Base-by-base conservation (phyloP, 192 early-diverging fungal genomes). In the Coemansia furcata region DNA sequence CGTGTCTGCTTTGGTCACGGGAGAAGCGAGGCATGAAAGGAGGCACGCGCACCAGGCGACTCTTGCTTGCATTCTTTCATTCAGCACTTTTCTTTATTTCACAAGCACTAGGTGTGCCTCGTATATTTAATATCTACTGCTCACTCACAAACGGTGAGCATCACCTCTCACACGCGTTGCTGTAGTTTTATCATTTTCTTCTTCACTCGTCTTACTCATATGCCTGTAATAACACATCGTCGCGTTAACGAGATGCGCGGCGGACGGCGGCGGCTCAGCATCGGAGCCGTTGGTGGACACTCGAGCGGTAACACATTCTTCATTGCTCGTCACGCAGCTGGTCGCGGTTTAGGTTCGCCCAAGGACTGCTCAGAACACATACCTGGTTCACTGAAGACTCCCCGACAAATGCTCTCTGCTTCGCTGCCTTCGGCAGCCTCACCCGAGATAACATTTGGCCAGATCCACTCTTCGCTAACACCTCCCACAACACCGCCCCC, bases 221-320 rank as follows among this genome's bases (percentile, higher is more conserved):
- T 82, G 80, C 80, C 80, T 11, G 80, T 82, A 50, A 82, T 82
- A 71, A 77, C 80, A 40, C 71, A 82, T 42, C 74, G 80, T 30
- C 66, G 80, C 54, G 74, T 73, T 26, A 76, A 71, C 71, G 80
- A 82, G 55, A 74, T 77, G 74, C 80, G 80, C 66, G 39, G 68
- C 37, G 65, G 74, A 21, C 80, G 80, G 68, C 74, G 80, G 68
- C 71, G 80, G 74, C 80, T 82, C 38, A 82, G 80, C 68, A 71
- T 69, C 36, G 71, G 74, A 42, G 74, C 68, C 29, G 68, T 73
- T 52, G 71, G 74, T n/a, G 55, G 61, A 33, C 67, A 73, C 57
- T 17, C 62, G 15, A 32, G 29, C 54, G 29, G 29, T 2, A 33
- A 15, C 30, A n/a, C 54, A 14, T n/a, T 55, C 12, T 55, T 35